phyloP scores from a whole-genome alignment of 2,329 filamentous ascomycete species.

The Paraphoma sp. region DNA sequence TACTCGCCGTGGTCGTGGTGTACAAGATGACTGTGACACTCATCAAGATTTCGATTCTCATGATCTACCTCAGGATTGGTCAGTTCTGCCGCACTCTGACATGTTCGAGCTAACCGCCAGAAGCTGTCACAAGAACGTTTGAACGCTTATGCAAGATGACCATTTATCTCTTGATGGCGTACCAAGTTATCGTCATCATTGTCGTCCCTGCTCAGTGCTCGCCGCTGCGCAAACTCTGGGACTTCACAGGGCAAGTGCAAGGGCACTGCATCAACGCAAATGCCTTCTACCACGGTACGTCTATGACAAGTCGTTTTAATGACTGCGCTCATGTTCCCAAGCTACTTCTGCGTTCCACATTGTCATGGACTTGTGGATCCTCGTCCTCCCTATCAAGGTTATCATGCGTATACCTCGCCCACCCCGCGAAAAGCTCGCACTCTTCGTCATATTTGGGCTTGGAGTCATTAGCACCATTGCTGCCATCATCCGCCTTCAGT shows the following conservation, averaged over 20 bases:
- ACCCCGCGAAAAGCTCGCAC: conserved; percentile 79
- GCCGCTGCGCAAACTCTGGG: conserved; percentile 39
- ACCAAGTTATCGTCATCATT: conserved; percentile 29
- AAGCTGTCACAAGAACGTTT: conserved; percentile 30
- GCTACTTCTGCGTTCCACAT: conserved; percentile 78
- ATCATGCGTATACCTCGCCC: conserved; percentile 83
- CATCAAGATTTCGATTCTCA: conserved; percentile 42
- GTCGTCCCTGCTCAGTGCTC: conserved; percentile 34
- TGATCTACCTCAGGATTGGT: conserved; percentile 43
- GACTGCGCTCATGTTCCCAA: conserved; percentile 9
- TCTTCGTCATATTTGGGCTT: conserved; percentile 82
- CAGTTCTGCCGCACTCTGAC: not conserved
- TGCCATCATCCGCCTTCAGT: conserved; percentile 69
- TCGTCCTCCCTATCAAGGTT: conserved; percentile 84
- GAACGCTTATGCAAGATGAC: conserved; percentile 29
- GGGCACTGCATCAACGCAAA: conserved; percentile 39
- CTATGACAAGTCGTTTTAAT: not conserved
- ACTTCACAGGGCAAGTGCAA: conserved; percentile 28
- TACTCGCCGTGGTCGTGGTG: conserved; percentile 22
- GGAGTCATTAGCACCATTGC: conserved; percentile 87
- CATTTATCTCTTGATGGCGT: conserved; percentile 22
- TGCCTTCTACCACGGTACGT: conserved; percentile 36
- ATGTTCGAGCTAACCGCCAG: not conserved
- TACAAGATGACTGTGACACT: conserved; percentile 32
- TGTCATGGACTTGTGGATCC: conserved; percentile 82